Percentiles rank a stretch among this genome's conserved stretches.
These are phyloP conservation scores for Cutaneotrichosporon sp. DNA, from an alignment of 1,284 basidiomycete genomes.

Conservation along the genomic window DNA sequence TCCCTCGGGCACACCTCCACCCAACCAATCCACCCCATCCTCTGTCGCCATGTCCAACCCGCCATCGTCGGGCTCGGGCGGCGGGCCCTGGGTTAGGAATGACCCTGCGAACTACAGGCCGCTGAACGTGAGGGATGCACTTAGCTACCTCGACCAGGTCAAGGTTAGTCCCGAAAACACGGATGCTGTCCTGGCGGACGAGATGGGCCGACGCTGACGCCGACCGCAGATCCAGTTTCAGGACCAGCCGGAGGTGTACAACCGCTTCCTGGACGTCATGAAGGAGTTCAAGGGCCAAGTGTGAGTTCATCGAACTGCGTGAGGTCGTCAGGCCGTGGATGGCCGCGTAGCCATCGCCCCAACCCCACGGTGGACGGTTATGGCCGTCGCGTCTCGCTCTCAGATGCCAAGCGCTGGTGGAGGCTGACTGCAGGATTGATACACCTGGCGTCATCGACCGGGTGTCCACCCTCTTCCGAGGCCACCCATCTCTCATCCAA, in stretches of 20 bases:
- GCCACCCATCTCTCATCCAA: slow-evolving; percentile 88
- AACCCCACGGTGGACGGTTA: no score
- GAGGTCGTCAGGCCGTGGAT: no score
- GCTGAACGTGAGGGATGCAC: slow-evolving; percentile 66
- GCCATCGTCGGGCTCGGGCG: slow-evolving; percentile 13
- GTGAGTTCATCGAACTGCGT: slow-evolving; percentile 62
- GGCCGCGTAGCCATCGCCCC: no score
- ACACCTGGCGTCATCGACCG: slow-evolving; percentile 98
- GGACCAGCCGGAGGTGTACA: slow-evolving; percentile 92
- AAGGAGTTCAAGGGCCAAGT: slow-evolving; percentile 95
- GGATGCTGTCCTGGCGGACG: neutral
- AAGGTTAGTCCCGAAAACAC: slow-evolving; percentile 57
- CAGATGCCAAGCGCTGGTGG: neutral
- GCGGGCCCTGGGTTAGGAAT: slow-evolving; percentile 11
- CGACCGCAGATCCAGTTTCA: slow-evolving; percentile 64
- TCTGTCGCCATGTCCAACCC: slow-evolving; percentile 15
- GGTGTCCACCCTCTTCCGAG: slow-evolving; percentile 90
- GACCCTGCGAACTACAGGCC: slow-evolving; percentile 36
- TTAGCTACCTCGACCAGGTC: slow-evolving; percentile 94
- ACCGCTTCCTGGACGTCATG: slow-evolving; percentile 97
- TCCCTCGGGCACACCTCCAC: neutral
- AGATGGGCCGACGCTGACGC: neutral
- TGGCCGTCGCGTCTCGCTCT: neutral
- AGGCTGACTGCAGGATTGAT: slow-evolving; percentile 67
- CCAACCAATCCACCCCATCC: neutral